These are phyloP conservation scores for Bacterosira constricta DNA, from an alignment of 108 stramenopile genomes.

Conservation along the genomic window DNA sequence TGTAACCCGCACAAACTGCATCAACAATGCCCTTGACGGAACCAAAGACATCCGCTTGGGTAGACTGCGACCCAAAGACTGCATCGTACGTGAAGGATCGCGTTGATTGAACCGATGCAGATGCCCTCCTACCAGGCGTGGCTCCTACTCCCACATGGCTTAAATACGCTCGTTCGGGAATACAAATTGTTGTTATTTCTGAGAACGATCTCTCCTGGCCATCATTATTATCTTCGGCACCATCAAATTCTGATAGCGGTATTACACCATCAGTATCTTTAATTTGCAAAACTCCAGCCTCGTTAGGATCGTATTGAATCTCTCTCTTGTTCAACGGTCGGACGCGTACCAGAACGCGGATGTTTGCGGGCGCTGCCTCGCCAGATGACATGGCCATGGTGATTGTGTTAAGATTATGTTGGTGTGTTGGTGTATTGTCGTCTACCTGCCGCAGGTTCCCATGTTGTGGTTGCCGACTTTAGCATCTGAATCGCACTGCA, in stretches of 20 bases:
- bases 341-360: constrained; percentile 46
- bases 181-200: constrained; percentile 2
- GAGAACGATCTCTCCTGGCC: too few relatives aligned
- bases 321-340: constrained; percentile 36
- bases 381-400: neutral
- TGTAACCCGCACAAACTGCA: constrained; percentile 42
- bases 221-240: neutral
- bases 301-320: constrained; percentile 3
- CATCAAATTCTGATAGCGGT: neutral
- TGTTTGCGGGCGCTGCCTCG: constrained; percentile 38
- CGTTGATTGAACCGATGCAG: neutral
- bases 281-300: neutral
- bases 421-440: too few relatives aligned
- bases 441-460: too few relatives aligned
- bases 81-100: constrained; percentile 32
- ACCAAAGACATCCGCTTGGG: constrained; percentile 32
- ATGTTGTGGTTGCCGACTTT: too few relatives aligned
- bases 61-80: constrained; percentile 34
- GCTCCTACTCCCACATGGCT: neutral
- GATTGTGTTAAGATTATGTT: too few relatives aligned
- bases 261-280: neutral
- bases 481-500: too few relatives aligned
- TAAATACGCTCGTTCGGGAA: neutral
- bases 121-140: neutral
- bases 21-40: constrained; percentile 41